These are phyloP conservation scores for Lathyrus aphaca DNA, from an alignment of 306 rosid species.

Conservation along the genomic window DNA sequence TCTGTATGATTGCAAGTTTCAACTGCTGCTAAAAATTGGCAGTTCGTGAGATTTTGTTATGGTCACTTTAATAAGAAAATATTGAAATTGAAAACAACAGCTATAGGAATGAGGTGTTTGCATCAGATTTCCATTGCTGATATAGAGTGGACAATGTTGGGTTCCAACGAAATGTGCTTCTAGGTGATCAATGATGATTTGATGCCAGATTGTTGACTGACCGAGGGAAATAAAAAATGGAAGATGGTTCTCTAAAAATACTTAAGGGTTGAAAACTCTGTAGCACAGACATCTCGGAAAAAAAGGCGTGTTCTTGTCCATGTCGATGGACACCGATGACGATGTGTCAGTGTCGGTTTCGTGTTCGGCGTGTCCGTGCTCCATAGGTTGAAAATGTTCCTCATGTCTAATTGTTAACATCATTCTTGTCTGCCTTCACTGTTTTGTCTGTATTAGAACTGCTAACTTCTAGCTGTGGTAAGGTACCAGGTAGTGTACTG, in stretches of 20 bases:
- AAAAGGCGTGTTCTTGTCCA: too few relatives aligned
- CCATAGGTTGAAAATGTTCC: background rate
- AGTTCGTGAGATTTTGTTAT: background rate
- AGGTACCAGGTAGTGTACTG: constrained; percentile 12
- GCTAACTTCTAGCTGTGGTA: constrained; percentile 18
- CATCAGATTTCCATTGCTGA: constrained; percentile 1
- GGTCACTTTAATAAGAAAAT: constrained; percentile 9
- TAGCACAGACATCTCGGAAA: too few relatives aligned
- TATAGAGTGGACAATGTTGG: constrained; percentile 11
- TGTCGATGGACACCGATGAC: too few relatives aligned
- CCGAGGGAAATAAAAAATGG: background rate
- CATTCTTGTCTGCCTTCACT: constrained; percentile 9
- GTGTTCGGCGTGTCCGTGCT: too few relatives aligned
- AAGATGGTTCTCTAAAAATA: constrained; percentile 3
- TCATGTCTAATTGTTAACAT: constrained; percentile 26
- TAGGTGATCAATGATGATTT: constrained; percentile 1
- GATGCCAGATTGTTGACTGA: background rate
- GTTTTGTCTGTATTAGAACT: constrained; percentile 31
- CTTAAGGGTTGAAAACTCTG: constrained; percentile 5
- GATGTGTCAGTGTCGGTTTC: too few relatives aligned
- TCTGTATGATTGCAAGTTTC: background rate
- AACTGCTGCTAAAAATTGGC: constrained; percentile 8
- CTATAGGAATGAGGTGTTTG: constrained; percentile 14
- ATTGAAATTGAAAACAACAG: constrained; percentile 20
- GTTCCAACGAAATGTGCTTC: background rate